phyloP scores from a whole-genome alignment of 1,284 basidiomycete genomes.

The Inonotus obliquus region DNA sequence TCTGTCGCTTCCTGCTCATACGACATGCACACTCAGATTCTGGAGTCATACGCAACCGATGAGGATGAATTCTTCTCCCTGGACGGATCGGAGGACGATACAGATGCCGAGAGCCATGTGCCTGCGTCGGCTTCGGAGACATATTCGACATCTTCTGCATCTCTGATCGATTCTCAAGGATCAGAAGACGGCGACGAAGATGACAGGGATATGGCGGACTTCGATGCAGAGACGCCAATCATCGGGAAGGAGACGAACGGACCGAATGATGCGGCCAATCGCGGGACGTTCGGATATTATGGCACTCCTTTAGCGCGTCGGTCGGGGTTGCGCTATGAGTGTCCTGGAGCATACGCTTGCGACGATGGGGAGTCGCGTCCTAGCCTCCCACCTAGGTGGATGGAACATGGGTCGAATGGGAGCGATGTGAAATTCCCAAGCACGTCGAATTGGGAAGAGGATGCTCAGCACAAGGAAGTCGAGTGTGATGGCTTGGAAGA shows the following conservation, averaged over 20 bases:
- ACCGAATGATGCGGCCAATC: slow-evolving; percentile 7
- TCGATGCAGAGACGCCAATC: slow-evolving; percentile 5
- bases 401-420: background rate
- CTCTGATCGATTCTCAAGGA: background rate
- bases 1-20: slow-evolving; percentile 9
- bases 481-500: background rate
- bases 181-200: background rate
- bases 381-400: slow-evolving; percentile 1
- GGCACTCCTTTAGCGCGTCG: slow-evolving; percentile 7
- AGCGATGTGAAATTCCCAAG: background rate
- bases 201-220: background rate
- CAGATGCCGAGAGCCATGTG: slow-evolving; percentile 10
- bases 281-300: slow-evolving; percentile 19
- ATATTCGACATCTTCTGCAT: background rate
- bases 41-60: slow-evolving; percentile 13
- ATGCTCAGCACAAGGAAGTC: background rate
- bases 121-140: slow-evolving; percentile 7
- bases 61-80: slow-evolving; percentile 9
- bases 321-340: background rate
- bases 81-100: slow-evolving; percentile 7
- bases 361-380: slow-evolving; percentile 3
- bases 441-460: background rate
- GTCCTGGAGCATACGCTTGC: background rate
- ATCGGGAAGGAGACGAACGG: slow-evolving; percentile 9
- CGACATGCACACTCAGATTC: slow-evolving; percentile 16